Base-by-base conservation (phyloP, 1,284 basidiomycete genomes). In the Neotropicomus parvogracilis region DNA sequence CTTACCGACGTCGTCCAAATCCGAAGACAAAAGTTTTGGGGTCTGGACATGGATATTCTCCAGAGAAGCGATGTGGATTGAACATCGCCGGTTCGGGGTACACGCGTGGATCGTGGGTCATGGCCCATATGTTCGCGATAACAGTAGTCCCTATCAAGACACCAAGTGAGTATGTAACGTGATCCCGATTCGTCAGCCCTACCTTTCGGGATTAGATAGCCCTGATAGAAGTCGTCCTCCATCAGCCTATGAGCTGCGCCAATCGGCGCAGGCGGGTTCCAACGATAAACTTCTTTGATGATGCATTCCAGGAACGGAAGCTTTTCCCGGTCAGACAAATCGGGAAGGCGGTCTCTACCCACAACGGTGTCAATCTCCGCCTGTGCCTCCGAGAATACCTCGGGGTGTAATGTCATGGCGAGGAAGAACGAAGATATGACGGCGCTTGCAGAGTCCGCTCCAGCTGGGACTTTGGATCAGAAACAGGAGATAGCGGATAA, bases 1-100 rank as follows among this genome's bases (percentile, higher is more conserved):
- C 44, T 46, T n/a, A 40, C 44, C 44, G 45, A 21, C 48, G 48
- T 20, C 48, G 42, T 26, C 42, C 42, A 10, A 40, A 37, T 20
- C 42, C 48, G 21, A 49, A 49, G 7, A 44, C 42, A 19, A 49
- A 40, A 8, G 14, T 1, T 32, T 38, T 44, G 5, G 48, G 42
- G 31, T 49, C 48, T 17, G 42, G 31, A 6, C 32, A 34, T 3
- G 26, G 42, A 8, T 2, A 6, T 19, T 49, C 42, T 3, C 31
- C 27, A 3, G 42, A 44, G 37, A 44, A 49, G 20, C 42, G 42
- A 17, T 33, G 31, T 17, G 48, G 48, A 19, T 49, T 26, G 21
- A 49, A 49, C 11, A 3, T 20, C 26, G n/a, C 21, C 24, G 43
- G 48, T 21, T 44, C 48, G 1, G 42, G 33, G 32, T 44, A 49